Percentiles rank a stretch among this genome's conserved stretches.
phyloP scores from a whole-genome alignment of 805 yeast species.

The Hanseniaspora clermontiae region DNA sequence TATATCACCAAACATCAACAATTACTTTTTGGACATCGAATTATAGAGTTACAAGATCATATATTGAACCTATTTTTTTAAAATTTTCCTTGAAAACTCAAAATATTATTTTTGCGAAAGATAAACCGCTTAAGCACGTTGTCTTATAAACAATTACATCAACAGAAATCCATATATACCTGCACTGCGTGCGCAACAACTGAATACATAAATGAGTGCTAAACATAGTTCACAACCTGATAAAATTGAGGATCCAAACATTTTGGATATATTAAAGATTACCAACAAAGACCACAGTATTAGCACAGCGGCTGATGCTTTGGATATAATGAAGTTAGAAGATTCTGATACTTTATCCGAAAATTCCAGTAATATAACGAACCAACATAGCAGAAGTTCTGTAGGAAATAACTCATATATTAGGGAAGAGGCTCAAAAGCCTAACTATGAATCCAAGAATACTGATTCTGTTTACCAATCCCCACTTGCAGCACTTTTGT shows the following conservation, averaged over 20 bases:
- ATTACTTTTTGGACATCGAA: too few species aligned
- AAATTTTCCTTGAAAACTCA: too few species aligned
- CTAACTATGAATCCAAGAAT: neutral
- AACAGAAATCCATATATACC: neutral
- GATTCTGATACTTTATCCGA: neutral
- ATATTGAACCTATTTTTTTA: too few species aligned
- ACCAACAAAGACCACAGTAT: neutral
- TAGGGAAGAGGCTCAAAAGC: neutral
- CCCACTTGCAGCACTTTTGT: slow-evolving; percentile 9
- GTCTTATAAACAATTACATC: too few species aligned
- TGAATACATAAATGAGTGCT: neutral
- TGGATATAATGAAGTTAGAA: neutral
- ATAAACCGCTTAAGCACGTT: too few species aligned
- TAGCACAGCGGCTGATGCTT: neutral
- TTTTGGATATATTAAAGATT: neutral
- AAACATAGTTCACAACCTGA: neutral
- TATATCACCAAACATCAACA: neutral
- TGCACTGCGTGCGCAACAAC: neutral
- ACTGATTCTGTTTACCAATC: slow-evolving; percentile 16
- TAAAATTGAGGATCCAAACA: neutral
- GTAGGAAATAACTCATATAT: neutral
- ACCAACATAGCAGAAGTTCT: neutral
- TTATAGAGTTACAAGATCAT: too few species aligned
- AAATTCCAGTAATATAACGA: neutral
- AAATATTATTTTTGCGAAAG: too few species aligned